Conservation (phyloP, 257 asterid genomes). For the Solanum pennellii region DNA sequence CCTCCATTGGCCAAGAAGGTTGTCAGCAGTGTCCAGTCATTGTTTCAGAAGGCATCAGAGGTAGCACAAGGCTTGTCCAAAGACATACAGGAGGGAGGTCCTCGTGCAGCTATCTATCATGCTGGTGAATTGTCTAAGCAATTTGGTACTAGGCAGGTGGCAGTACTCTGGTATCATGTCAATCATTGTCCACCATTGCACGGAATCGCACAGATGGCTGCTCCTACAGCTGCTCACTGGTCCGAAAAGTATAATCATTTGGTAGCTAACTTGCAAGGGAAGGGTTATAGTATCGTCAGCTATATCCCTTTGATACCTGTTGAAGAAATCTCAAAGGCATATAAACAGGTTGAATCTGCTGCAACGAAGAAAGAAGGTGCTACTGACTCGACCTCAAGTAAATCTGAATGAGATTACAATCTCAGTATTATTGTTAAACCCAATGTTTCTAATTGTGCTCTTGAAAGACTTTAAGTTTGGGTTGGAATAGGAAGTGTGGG, state of each 20-base stretch:
- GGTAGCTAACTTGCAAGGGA: constrained; percentile 25
- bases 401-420: constrained; percentile 20
- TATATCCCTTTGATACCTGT: constrained; percentile 59
- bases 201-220: constrained; percentile 18
- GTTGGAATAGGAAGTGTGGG: neutral
- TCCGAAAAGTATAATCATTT: constrained; percentile 44
- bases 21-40: constrained; percentile 8
- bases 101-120: constrained; percentile 39
- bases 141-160: constrained; percentile 27
- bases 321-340: constrained; percentile 54
- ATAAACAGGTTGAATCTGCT: constrained; percentile 46
- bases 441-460: neutral
- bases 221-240: constrained; percentile 42
- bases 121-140: constrained; percentile 32
- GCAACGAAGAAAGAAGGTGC: constrained; percentile 30
- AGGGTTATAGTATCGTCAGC: constrained; percentile 37
- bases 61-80: constrained; percentile 24
- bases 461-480: neutral
- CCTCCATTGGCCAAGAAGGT: constrained; percentile 52
- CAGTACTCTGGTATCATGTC: constrained; percentile 26
- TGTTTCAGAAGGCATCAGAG: constrained; percentile 22
- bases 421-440: neutral
- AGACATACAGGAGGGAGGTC: constrained; percentile 52
- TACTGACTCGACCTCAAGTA: constrained; percentile 7
- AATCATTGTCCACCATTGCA: constrained; percentile 36